Evolutionary conservation across 768 basidiomycete genomes (phyloP).

Genomic region (Lentinula sp.): DNA sequence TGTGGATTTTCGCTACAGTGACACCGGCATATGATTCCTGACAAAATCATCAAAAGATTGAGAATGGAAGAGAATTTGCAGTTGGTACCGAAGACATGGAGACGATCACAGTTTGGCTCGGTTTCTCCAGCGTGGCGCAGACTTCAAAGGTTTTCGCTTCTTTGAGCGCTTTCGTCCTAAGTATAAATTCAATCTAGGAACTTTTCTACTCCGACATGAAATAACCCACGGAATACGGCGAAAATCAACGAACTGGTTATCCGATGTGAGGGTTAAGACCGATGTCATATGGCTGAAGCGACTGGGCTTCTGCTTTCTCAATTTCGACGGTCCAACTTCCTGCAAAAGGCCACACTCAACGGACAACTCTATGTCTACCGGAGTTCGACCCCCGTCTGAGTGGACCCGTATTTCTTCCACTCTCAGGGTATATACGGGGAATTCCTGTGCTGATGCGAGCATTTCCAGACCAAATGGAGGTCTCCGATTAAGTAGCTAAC

Average conservation of each 20-base stretch:
- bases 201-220: neutral
- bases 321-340: slow-evolving; percentile 19
- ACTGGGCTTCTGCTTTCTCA: slow-evolving; percentile 37
- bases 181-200: neutral
- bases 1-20: slow-evolving; percentile 43
- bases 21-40: slow-evolving; percentile 77
- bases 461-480: slow-evolving; percentile 72
- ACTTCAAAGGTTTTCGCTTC: slow-evolving; percentile 57
- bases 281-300: slow-evolving; percentile 55
- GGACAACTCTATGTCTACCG: slow-evolving; percentile 51
- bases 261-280: slow-evolving; percentile 72
- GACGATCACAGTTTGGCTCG: slow-evolving; percentile 64
- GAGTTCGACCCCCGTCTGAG: slow-evolving; percentile 38
- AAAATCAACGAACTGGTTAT: slow-evolving; percentile 71
- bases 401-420: slow-evolving; percentile 41
- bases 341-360: slow-evolving; percentile 52
- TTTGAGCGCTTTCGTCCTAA: slow-evolving; percentile 64
- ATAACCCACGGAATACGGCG: slow-evolving; percentile 64
- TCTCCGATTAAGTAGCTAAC: slow-evolving; percentile 69
- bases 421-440: slow-evolving; percentile 59
- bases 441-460: slow-evolving; percentile 48
- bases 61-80: neutral
- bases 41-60: slow-evolving; percentile 9
- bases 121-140: slow-evolving; percentile 56
- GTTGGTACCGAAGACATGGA: slow-evolving; percentile 54